Evolutionary conservation across 352 stramenopile species (phyloP).

Genomic region (Globisporangium cystogenes): DNA sequence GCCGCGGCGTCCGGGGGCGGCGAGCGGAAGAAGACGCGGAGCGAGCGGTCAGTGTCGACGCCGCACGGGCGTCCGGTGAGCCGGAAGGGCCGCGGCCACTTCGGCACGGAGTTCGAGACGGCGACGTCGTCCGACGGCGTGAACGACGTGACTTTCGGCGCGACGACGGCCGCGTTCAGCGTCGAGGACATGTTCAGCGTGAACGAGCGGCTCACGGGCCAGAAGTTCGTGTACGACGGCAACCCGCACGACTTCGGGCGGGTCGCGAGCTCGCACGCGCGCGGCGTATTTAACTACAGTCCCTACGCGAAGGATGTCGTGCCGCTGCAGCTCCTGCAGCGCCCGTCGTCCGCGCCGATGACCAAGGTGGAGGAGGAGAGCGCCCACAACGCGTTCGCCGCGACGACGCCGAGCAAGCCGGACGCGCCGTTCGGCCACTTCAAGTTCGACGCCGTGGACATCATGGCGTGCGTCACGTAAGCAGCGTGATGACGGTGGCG

Average conservation of each 20-base stretch:
- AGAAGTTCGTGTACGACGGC: constrained; percentile 93
- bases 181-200: constrained; percentile 96
- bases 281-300: constrained; percentile 50
- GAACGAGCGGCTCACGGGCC: constrained; percentile 89
- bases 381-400: neutral
- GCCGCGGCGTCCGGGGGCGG: neutral
- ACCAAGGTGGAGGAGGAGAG: constrained; percentile 50
- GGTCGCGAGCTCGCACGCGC: constrained; percentile 6
- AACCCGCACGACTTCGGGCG: constrained; percentile 93
- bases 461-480: constrained; percentile 86
- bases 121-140: constrained; percentile 82
- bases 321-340: constrained; percentile 33
- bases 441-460: constrained; percentile 79
- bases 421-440: constrained; percentile 56
- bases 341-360: constrained; percentile 32
- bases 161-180: constrained; percentile 66
- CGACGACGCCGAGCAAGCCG: constrained; percentile 27
- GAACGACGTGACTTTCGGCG: constrained; percentile 86
- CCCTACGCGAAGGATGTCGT: constrained; percentile 28
- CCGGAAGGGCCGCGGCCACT: constrained; percentile 59
- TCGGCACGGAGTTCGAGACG: constrained; percentile 79
- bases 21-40: constrained; percentile 29
- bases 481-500: neutral
- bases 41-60: constrained; percentile 67
- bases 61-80: constrained; percentile 44